Evolutionary conservation across 1,139 yeast genomes (phyloP).

Genomic region (Lodderomyces oxycetoniae): DNA sequence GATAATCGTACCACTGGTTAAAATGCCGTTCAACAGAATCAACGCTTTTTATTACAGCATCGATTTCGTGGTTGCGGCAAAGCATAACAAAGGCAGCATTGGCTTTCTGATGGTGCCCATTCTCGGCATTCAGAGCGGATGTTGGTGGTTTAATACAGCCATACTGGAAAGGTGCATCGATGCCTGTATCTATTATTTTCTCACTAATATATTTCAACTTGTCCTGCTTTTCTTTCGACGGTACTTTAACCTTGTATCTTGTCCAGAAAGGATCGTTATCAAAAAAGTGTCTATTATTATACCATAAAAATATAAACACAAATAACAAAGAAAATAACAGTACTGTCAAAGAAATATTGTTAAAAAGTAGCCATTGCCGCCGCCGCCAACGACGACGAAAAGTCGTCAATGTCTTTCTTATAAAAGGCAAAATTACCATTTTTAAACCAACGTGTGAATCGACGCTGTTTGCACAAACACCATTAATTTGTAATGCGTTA

Average conservation of each 20-base stretch:
- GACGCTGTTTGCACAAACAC: too few species aligned
- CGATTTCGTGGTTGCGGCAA: slow-evolving; percentile 70
- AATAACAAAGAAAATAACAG: too few species aligned
- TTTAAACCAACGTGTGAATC: too few species aligned
- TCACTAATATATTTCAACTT: slow-evolving; percentile 1
- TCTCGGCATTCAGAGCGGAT: too few species aligned
- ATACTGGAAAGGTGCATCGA: slow-evolving; percentile 43
- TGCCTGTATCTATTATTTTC: slow-evolving; percentile 21
- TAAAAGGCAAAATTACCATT: too few species aligned
- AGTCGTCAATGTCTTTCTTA: too few species aligned
- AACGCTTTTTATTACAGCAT: slow-evolving; percentile 66
- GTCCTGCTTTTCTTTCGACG: not conserved
- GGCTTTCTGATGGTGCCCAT: slow-evolving; percentile 31
- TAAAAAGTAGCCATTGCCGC: too few species aligned
- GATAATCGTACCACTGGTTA: slow-evolving; percentile 87
- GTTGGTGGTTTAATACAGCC: slow-evolving; percentile 49
- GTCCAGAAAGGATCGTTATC: slow-evolving; percentile 11
- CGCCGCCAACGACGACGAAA: too few species aligned
- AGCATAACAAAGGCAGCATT: slow-evolving; percentile 83
- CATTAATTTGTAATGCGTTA: too few species aligned
- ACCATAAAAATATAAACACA: too few species aligned
- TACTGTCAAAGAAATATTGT: too few species aligned
- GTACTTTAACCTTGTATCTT: slow-evolving; percentile 4
- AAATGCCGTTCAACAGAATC: slow-evolving; percentile 74
- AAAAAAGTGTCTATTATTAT: too few species aligned